phyloP scores from a whole-genome alignment of 805 yeast species.

The Candida pini region DNA sequence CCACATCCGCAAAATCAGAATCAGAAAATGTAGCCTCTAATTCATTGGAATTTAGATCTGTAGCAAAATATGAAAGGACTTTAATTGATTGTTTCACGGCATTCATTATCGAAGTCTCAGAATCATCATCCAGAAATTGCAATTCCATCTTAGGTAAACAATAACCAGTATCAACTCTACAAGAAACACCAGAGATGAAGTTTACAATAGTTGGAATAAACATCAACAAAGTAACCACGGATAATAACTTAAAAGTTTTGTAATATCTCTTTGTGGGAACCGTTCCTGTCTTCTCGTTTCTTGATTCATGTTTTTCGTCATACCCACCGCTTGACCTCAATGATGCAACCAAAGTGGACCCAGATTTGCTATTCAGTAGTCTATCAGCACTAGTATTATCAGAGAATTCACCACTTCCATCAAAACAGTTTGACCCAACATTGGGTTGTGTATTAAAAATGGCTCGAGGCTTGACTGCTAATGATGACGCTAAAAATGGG shows the following conservation, averaged over 20 bases:
- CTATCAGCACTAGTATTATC: too few species aligned
- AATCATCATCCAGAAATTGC: constrained; percentile 32
- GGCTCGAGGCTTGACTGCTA: too few species aligned
- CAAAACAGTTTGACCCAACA: too few species aligned
- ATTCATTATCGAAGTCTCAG: constrained; percentile 30
- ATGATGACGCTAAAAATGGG: too few species aligned
- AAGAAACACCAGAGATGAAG: constrained; percentile 24
- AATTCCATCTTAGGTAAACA: constrained; percentile 42
- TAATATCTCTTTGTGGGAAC: constrained; percentile 15
- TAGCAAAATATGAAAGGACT: constrained; percentile 39
- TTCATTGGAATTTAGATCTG: constrained; percentile 32
- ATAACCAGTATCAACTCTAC: constrained; percentile 24
- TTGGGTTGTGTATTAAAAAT: too few species aligned
- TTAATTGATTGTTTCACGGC: constrained; percentile 38
- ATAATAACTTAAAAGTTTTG: constrained; percentile 17
- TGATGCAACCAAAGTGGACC: too few species aligned
- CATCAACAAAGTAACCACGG: constrained; percentile 18
- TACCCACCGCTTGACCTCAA: background rate
- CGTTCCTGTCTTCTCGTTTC: constrained; percentile 3
- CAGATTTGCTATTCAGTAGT: too few species aligned
- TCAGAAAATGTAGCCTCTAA: constrained; percentile 11
- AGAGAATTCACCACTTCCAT: too few species aligned
- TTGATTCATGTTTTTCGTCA: background rate
- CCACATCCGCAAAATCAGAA: constrained; percentile 28
- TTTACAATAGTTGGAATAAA: constrained; percentile 21